These are phyloP conservation scores for Erucastrum elatum DNA, from an alignment of 345 rosid genomes.

Conservation along the genomic window DNA sequence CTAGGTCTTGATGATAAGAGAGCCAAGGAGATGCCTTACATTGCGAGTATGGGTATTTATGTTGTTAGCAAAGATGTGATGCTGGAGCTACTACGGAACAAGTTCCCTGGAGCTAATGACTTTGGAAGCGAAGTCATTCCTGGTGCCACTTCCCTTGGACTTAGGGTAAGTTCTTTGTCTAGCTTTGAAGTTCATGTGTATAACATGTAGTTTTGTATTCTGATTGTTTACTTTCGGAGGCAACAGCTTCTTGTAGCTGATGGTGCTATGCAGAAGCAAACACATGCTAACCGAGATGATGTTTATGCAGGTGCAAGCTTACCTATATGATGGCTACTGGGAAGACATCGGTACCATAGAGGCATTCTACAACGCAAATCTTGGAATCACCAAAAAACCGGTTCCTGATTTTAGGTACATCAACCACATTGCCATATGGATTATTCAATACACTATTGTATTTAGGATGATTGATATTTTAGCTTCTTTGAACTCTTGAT, in stretches of 20 bases:
- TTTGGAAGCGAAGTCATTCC: conserved; percentile 99
- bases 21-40: conserved; percentile 93
- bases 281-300: background rate
- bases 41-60: conserved; percentile 99
- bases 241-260: conserved; percentile 10
- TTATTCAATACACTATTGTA: background rate
- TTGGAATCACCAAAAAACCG: conserved; percentile 93
- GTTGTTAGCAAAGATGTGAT: conserved; percentile 89
- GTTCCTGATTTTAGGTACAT: conserved; percentile 87
- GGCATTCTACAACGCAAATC: conserved; percentile 93
- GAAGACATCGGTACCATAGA: conserved; percentile 98
- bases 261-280: conserved; percentile 3
- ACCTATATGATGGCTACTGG: conserved; percentile 96
- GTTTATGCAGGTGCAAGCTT: conserved; percentile 79
- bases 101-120: conserved; percentile 96
- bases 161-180: conserved; percentile 55
- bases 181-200: background rate
- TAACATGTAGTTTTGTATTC: background rate
- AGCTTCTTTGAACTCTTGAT: conserved; percentile 3
- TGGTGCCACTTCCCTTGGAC: conserved; percentile 86
- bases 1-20: conserved; percentile 90
- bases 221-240: background rate
- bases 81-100: conserved; percentile 75
- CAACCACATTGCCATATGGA: background rate
- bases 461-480: background rate